These are phyloP conservation scores for Phytophthora melonis DNA, from an alignment of 352 stramenopile species.

Conservation along the genomic window DNA sequence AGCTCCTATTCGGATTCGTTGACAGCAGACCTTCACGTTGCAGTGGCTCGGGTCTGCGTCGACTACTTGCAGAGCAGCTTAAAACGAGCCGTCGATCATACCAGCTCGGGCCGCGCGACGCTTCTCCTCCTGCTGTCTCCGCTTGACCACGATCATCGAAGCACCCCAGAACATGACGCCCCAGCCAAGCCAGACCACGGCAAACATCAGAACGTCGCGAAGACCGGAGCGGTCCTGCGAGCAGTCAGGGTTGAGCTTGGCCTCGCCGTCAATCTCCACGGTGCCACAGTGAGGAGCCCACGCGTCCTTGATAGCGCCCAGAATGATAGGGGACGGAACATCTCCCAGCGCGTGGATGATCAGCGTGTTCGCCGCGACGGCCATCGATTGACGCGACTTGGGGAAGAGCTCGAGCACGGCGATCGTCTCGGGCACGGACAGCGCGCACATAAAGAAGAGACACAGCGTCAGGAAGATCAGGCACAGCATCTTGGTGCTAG, in stretches of 20 bases:
- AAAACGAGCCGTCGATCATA: conserved; percentile 28
- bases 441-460: conserved; percentile 80
- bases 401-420: conserved; percentile 92
- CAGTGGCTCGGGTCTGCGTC: background rate
- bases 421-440: conserved; percentile 85
- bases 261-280: conserved; percentile 65
- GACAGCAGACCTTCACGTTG: conserved; percentile 2
- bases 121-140: conserved; percentile 35
- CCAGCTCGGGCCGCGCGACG: conserved; percentile 27
- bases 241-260: conserved; percentile 75
- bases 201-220: conserved; percentile 76
- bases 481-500: conserved; percentile 61
- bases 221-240: conserved; percentile 67
- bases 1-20: conserved; percentile 23
- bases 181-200: conserved; percentile 80
- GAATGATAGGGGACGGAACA: conserved; percentile 93
- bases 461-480: conserved; percentile 75
- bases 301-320: conserved; percentile 93
- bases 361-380: conserved; percentile 92
- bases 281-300: conserved; percentile 91
- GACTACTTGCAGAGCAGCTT: conserved; percentile 15
- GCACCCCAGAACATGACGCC: conserved; percentile 72
- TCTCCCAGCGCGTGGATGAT: conserved; percentile 94
- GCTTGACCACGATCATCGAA: conserved; percentile 51
- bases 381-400: conserved; percentile 87